Evolutionary conservation across 306 rosid genomes (phyloP).

Genomic region (Prunus kanzakura): DNA sequence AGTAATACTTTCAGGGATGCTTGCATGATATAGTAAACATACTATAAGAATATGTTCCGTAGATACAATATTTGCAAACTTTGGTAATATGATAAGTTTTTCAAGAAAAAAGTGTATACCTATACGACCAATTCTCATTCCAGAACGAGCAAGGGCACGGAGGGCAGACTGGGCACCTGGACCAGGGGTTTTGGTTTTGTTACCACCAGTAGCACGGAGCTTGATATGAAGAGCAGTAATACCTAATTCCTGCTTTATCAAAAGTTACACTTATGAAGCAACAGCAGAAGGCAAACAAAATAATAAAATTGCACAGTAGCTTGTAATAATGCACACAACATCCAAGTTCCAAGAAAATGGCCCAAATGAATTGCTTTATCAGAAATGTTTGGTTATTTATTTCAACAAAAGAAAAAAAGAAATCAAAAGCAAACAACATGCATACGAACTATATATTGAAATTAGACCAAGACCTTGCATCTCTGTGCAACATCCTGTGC

Average conservation of each 20-base stretch:
- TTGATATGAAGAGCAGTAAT: constrained; percentile 80
- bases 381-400: too few relatives aligned
- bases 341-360: neutral
- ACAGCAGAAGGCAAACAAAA: neutral
- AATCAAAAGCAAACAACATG: neutral
- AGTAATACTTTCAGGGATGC: too few relatives aligned
- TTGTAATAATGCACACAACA: neutral
- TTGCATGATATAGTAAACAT: neutral
- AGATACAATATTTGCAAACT: neutral
- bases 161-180: constrained; percentile 97
- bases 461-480: constrained; percentile 53
- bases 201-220: constrained; percentile 90
- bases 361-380: too few relatives aligned
- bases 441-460: neutral
- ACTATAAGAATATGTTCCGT: neutral
- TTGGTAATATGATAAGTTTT: neutral
- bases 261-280: neutral
- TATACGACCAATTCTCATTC: constrained; percentile 94
- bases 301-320: neutral
- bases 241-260: constrained; percentile 62
- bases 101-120: constrained; percentile 32
- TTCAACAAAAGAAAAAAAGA: neutral
- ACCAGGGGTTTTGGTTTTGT: constrained; percentile 88
- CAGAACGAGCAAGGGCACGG: constrained; percentile 87
- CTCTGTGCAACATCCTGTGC: constrained; percentile 81